Base-by-base conservation (phyloP, 2,329 filamentous ascomycete species). In the Ceratocystis papillata region DNA sequence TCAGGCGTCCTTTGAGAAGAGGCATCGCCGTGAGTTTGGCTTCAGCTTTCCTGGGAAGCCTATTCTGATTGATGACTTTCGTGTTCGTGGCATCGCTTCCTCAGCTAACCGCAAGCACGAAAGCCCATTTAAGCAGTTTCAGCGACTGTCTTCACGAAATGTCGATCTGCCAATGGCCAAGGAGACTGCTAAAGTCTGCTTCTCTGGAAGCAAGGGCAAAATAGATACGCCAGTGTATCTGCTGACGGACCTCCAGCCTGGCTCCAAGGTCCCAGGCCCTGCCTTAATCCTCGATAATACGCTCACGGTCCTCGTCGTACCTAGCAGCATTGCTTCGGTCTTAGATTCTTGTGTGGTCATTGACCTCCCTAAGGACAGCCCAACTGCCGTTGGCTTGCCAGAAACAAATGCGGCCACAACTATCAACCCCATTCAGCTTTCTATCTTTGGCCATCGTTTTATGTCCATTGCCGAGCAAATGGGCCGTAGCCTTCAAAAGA, bases 11-110 rank as follows among this genome's bases (percentile, higher is more conserved):
- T 96, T 97, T 72, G 79, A 95, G 41, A 85, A 86, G 71, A 90
- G 96, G 70, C 92, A 96, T 73, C 86, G 90, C 64, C 91, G 94
- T 72, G 92, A 96, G 73, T 96, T 96, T 72, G 91, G 91, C 0
- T 96, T 96, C 72, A 95, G 89, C 0, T 79, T 96, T 1, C 81
- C 83, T 28, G 89, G 95, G 67, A 81, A 91, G 65, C 90, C 96
- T 70, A 89, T 96, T 65, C 91, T 96, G 59, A 81, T 96, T 6
- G 92, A 96, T 69, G 92, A 96, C 73, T 88, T 96, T 2, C 86
- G 92, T 50, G 89, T 92, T 4, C 82, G 93, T 66, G 90, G 90
- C 15, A 95, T 96, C 69, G 92, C 90, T 60, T 62, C 63, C 10
- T 45, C 59, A 8, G 41, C 63, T 17, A 59, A 41, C 5, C 12